A percentile compares a stretch with the other conserved stretches of the same genome.
Conservation (phyloP, 352 stramenopile genomes). For the Globisporangium viniferum region DNA sequence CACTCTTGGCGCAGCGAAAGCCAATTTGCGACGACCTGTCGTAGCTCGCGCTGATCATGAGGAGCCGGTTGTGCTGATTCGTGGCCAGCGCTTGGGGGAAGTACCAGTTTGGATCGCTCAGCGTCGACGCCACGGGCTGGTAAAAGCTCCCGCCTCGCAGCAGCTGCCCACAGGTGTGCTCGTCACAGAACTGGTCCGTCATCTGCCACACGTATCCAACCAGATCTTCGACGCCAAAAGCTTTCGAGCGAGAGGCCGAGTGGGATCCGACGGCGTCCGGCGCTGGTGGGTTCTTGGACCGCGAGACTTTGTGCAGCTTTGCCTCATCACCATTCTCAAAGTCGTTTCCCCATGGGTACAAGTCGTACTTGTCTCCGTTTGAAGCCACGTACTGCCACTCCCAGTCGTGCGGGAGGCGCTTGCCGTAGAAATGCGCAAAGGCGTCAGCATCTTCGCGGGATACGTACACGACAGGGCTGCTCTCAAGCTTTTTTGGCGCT, state of each 20-base stretch:
- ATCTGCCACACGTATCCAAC: conserved; percentile 86
- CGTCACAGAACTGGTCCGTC: conserved; percentile 82
- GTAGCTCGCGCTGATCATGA: conserved; percentile 71
- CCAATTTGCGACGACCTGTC: conserved; percentile 71
- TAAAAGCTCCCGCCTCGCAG: conserved; percentile 79
- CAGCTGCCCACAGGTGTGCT: conserved; percentile 74
- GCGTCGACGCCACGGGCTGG: conserved; percentile 56
- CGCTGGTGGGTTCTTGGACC: conserved; percentile 37
- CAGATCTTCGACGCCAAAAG: conserved; percentile 67
- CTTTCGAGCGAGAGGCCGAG: conserved; percentile 34
- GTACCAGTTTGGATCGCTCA: conserved; percentile 84
- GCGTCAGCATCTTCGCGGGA: conserved; percentile 65
- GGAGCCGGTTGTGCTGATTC: conserved; percentile 72
- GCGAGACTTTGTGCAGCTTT: conserved; percentile 25
- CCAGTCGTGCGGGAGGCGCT: conserved; percentile 78
- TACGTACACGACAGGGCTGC: conserved; percentile 78
- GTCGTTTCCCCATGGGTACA: conserved; percentile 59
- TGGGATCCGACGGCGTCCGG: conserved; percentile 54
- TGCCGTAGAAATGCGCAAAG: conserved; percentile 66
- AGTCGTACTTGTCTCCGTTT: conserved; percentile 55
- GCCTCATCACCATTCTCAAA: conserved; percentile 14
- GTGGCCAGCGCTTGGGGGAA: conserved; percentile 64
- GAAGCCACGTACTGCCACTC: conserved; percentile 87
- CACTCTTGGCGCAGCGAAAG: conserved; percentile 66
- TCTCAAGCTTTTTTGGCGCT: conserved; percentile 38